Conservation (phyloP, 2,329 filamentous ascomycete genomes). For the Talaromyces sp. region DNA sequence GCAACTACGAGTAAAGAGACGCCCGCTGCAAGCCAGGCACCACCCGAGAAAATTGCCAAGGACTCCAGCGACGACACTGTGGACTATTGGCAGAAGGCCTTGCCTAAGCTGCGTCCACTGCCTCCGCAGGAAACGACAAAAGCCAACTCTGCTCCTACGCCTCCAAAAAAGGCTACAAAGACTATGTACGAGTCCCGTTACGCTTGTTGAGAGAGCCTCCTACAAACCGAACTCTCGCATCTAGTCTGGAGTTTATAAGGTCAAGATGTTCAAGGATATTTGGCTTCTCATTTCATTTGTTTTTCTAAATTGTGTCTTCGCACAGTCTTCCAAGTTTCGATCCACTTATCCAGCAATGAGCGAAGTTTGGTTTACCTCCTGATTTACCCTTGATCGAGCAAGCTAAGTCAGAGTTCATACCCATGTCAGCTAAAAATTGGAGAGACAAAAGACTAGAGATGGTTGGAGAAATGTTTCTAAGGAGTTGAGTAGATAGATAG, state of each 20-base stretch:
- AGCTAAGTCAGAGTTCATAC: neutral
- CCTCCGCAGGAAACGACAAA: neutral
- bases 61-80: neutral
- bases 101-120: constrained; percentile 2
- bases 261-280: neutral
- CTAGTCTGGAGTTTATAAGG: neutral
- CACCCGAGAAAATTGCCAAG: neutral
- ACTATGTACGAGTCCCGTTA: neutral
- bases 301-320: too few relatives aligned
- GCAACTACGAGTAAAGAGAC: neutral
- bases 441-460: neutral
- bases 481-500: neutral
- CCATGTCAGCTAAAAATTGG: neutral
- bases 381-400: neutral
- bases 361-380: neutral
- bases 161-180: neutral
- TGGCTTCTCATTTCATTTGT: too few relatives aligned
- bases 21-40: too few relatives aligned
- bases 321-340: too few relatives aligned
- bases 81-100: constrained; percentile 10
- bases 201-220: neutral
- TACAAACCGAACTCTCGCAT: neutral
- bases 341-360: neutral
- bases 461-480: too few relatives aligned
- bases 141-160: neutral